Conservation (phyloP, 2,329 filamentous ascomycete species). For the Cladophialophora immunda region DNA sequence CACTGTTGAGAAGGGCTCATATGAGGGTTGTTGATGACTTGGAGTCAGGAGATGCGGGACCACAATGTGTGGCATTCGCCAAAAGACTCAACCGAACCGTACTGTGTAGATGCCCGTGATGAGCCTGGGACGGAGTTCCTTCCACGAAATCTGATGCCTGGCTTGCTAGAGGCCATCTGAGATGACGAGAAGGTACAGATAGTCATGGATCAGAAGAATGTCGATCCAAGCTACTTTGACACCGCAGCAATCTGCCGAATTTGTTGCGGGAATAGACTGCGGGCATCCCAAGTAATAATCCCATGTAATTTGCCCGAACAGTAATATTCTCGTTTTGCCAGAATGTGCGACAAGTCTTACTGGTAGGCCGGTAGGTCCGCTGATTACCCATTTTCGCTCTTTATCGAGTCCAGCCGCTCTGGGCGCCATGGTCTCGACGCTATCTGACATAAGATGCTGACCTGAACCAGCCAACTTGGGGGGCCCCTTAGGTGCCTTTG, state of each 20-base stretch:
- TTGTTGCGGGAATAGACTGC: neutral
- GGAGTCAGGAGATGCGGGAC: neutral
- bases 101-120: neutral
- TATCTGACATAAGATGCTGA: slow-evolving; percentile 33
- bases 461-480: slow-evolving; percentile 11
- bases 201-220: neutral
- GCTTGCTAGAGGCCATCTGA: neutral
- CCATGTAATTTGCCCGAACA: too few species aligned
- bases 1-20: neutral
- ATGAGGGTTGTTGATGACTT: neutral
- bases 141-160: neutral
- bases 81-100: neutral
- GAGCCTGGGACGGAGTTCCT: neutral
- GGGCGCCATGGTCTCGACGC: neutral
- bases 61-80: neutral
- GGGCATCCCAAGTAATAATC: neutral
- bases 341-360: neutral
- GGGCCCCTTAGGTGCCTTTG: neutral
- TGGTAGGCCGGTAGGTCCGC: neutral
- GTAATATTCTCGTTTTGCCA: neutral
- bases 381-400: neutral
- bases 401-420: neutral
- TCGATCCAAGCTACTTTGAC: neutral
- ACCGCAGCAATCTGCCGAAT: neutral
- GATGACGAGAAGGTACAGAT: neutral